Conservation (phyloP, 495 filamentous ascomycete genomes). For the Staphylotrichum longicolle region DNA sequence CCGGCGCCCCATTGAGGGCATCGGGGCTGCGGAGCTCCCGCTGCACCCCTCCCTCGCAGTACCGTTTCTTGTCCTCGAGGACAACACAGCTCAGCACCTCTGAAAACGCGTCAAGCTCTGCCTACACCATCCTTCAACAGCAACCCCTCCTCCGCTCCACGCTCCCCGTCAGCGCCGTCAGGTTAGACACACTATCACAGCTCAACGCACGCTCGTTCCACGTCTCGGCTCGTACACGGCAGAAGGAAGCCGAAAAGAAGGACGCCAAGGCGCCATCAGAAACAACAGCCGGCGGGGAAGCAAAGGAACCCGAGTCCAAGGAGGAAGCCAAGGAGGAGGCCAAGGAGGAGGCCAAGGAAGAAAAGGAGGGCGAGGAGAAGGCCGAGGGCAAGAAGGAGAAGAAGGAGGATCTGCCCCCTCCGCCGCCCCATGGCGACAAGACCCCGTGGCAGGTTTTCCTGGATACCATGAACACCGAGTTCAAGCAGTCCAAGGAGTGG, state of each 20-base stretch:
- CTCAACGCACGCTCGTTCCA: conserved; percentile 44
- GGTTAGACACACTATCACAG: conserved; percentile 33
- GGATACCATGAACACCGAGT: conserved; percentile 86
- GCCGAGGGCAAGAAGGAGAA: conserved; percentile 53
- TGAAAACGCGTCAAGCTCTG: conserved; percentile 23
- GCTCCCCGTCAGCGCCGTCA: conserved; percentile 41
- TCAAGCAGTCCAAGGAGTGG: conserved; percentile 98
- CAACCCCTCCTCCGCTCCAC: conserved; percentile 43
- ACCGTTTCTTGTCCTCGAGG: conserved; percentile 53
- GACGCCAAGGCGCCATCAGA: conserved; percentile 39
- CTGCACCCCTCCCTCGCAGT: conserved; percentile 56
- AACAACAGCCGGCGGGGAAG: conserved; percentile 35
- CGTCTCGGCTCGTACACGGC: conserved; percentile 36
- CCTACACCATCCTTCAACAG: conserved; percentile 31
- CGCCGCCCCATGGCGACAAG: conserved; percentile 95
- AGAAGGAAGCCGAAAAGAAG: conserved; percentile 31
- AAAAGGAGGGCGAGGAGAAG: conserved; percentile 46
- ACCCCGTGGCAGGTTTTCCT: conserved; percentile 98
- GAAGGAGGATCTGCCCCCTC: conserved; percentile 76
- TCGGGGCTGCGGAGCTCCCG: conserved; percentile 44
- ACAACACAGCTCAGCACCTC: conserved; percentile 23
- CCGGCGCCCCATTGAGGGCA: conserved; percentile 38
- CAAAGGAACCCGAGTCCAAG: conserved; percentile 30
- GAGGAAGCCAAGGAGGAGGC: conserved; percentile 43
- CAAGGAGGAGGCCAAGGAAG: conserved; percentile 50